phyloP scores from a whole-genome alignment of 805 yeast species.

The Yamadazyma endophytica region DNA sequence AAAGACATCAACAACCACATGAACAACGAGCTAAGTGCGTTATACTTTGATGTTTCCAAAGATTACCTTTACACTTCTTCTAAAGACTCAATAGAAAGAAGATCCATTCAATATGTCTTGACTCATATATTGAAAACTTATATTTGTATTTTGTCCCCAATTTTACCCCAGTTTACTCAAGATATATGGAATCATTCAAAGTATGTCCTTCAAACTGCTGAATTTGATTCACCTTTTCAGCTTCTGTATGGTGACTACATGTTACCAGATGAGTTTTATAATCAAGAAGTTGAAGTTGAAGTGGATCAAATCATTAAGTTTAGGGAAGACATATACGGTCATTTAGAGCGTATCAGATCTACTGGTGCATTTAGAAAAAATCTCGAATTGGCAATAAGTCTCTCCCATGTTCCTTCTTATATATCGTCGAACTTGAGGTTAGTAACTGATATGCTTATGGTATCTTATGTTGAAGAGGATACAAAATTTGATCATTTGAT shows the following conservation, averaged over 20 bases:
- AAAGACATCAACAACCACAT: slow-evolving; percentile 67
- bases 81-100: slow-evolving; percentile 43
- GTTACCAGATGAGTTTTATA: slow-evolving; percentile 30
- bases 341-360: slow-evolving; percentile 55
- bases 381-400: slow-evolving; percentile 48
- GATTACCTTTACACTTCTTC: slow-evolving; percentile 79
- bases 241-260: slow-evolving; percentile 35
- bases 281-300: slow-evolving; percentile 34
- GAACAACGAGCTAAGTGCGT: slow-evolving; percentile 71
- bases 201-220: slow-evolving; percentile 13
- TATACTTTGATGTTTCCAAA: slow-evolving; percentile 82
- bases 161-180: slow-evolving; percentile 79
- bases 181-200: slow-evolving; percentile 76
- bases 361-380: slow-evolving; percentile 53
- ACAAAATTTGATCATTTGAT: slow-evolving; percentile 2
- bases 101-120: slow-evolving; percentile 65
- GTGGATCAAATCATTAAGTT: slow-evolving; percentile 45
- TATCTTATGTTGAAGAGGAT: slow-evolving; percentile 51
- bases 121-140: slow-evolving; percentile 56
- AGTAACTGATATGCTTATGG: slow-evolving; percentile 51
- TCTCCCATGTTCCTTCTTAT: slow-evolving; percentile 7
- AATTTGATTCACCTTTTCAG: slow-evolving; percentile 44
- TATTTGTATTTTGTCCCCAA: slow-evolving; percentile 69
- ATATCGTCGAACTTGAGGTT: slow-evolving; percentile 17
- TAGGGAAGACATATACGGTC: slow-evolving; percentile 45